Conservation (phyloP, 2,329 filamentous ascomycete species). For the Neonectria punicea region DNA sequence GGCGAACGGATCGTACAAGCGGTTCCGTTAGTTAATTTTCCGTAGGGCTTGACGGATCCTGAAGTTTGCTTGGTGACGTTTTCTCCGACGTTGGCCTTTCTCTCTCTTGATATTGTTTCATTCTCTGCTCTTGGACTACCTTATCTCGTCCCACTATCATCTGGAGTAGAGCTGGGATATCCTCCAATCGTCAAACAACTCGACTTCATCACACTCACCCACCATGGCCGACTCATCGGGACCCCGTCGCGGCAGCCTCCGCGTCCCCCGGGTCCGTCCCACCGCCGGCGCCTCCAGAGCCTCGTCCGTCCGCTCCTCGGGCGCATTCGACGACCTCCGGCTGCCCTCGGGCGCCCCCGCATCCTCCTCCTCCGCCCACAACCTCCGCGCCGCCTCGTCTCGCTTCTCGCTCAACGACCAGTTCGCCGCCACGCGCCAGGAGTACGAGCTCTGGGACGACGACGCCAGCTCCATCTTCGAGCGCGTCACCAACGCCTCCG, state of each 20-base stretch:
- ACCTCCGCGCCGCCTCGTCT: constrained; percentile 51
- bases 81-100: not conserved
- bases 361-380: not conserved
- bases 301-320: constrained; percentile 42
- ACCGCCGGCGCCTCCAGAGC: constrained; percentile 29
- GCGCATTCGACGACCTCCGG: constrained; percentile 36
- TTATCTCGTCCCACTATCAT: not conserved
- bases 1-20: constrained; percentile 29
- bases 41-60: constrained; percentile 15
- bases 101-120: not conserved
- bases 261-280: constrained; percentile 42
- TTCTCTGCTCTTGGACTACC: not conserved
- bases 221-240: constrained; percentile 41
- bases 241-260: constrained; percentile 43
- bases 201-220: not conserved
- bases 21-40: constrained; percentile 12
- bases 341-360: constrained; percentile 16
- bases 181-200: not conserved
- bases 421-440: constrained; percentile 58
- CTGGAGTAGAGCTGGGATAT: constrained; percentile 20
- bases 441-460: constrained; percentile 60
- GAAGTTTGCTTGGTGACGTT: constrained; percentile 31
- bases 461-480: constrained; percentile 58
- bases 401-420: constrained; percentile 60
- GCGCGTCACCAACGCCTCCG: constrained; percentile 41